Evolutionary conservation across 2,329 filamentous ascomycete species (phyloP).

Genomic region (Epichloe uncinata): DNA sequence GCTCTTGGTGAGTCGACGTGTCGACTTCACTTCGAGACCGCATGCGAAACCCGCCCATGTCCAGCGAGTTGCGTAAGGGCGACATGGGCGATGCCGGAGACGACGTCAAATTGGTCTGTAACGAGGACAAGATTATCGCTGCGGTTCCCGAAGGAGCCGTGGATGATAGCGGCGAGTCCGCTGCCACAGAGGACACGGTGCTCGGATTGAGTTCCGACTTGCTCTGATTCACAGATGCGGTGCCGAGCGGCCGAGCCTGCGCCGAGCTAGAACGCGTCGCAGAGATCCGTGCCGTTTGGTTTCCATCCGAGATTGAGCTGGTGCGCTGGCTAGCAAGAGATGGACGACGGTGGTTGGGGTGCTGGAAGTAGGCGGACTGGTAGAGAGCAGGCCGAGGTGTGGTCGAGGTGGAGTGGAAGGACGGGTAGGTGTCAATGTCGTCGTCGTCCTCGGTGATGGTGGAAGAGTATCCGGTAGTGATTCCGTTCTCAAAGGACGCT

Average conservation of each 20-base stretch:
- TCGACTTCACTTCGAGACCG: slow-evolving; percentile 49
- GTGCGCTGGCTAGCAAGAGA: slow-evolving; percentile 21
- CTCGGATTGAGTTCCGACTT: slow-evolving; percentile 34
- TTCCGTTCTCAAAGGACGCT: slow-evolving; percentile 33
- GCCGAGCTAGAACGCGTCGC: slow-evolving; percentile 17
- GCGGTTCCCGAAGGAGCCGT: slow-evolving; percentile 14
- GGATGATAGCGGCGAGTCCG: slow-evolving; percentile 24
- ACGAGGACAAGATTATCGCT: slow-evolving; percentile 16
- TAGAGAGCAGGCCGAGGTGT: slow-evolving; percentile 3
- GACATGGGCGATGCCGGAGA: slow-evolving; percentile 28
- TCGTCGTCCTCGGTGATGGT: slow-evolving; percentile 41
- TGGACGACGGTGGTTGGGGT: slow-evolving; percentile 15
- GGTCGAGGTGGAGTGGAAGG: slow-evolving; percentile 7
- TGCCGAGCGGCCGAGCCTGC: slow-evolving; percentile 22
- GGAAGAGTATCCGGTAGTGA: slow-evolving; percentile 29
- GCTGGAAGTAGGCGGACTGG: slow-evolving; percentile 8
- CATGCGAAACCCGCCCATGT: slow-evolving; percentile 42
- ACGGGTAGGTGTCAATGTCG: slow-evolving; percentile 12
- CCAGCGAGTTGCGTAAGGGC: slow-evolving; percentile 45
- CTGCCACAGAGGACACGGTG: slow-evolving; percentile 14
- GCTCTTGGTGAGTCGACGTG: slow-evolving; percentile 38
- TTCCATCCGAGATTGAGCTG: slow-evolving; percentile 21
- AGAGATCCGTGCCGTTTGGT: slow-evolving; percentile 14
- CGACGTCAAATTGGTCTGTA: slow-evolving; percentile 12
- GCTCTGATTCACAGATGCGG: slow-evolving; percentile 26